A percentile compares a stretch with the other conserved stretches of the same genome.
phyloP scores from a whole-genome alignment of 192 early-diverging fungal genomes.

The Coemansia erecta region DNA sequence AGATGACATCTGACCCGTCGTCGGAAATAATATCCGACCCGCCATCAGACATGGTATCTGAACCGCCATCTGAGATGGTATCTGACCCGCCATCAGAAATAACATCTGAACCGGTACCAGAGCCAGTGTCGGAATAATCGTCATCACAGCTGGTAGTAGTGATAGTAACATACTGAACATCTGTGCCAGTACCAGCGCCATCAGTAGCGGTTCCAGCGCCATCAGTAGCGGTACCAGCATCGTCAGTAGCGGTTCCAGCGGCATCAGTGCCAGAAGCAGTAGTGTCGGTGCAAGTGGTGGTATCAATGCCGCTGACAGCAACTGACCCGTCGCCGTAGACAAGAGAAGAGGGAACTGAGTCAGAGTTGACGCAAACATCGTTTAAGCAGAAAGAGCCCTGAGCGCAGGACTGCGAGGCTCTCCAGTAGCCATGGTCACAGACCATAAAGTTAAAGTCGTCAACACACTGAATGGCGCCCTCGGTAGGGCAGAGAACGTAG shows the following conservation, averaged over 20 bases:
- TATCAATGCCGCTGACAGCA: neutral
- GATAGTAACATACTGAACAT: neutral
- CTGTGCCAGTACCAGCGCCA: neutral
- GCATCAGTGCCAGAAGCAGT: neutral
- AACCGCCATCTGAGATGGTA: neutral
- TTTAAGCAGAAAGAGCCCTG: constrained; percentile 5
- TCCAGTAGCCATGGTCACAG: constrained; percentile 11
- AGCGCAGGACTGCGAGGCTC: neutral
- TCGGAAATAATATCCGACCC: no score
- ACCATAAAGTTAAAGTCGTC: constrained; percentile 7
- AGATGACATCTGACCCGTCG: no score
- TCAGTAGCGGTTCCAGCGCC: neutral
- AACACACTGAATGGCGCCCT: neutral
- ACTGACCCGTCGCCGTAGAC: neutral
- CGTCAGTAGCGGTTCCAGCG: neutral
- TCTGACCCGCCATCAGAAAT: neutral
- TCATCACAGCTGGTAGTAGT: neutral
- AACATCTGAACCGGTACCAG: neutral
- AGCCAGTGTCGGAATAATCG: neutral
- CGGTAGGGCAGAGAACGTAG: neutral
- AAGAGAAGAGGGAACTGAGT: neutral
- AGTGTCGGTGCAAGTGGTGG: no score
- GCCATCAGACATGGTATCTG: neutral
- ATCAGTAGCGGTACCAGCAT: neutral
- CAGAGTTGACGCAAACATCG: neutral